phyloP scores from a whole-genome alignment of 1,284 basidiomycete species.

The Athelia sp. region DNA sequence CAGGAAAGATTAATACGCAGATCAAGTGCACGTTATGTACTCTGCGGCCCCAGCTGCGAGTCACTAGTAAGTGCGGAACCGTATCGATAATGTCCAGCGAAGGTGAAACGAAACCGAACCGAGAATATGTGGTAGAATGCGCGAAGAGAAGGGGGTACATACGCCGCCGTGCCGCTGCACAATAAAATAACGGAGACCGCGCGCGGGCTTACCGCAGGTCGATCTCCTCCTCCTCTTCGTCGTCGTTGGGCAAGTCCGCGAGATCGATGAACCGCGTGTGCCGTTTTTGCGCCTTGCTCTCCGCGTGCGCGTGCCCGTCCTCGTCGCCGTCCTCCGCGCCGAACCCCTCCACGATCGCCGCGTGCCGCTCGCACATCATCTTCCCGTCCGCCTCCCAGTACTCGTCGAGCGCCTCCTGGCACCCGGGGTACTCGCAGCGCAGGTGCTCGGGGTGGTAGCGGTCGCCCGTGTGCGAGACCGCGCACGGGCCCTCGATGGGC shows the following conservation, averaged over 20 bases:
- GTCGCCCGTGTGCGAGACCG: slow-evolving; percentile 71
- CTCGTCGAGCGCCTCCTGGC: slow-evolving; percentile 60
- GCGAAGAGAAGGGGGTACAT: neutral
- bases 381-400: slow-evolving; percentile 84
- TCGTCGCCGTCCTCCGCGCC: slow-evolving; percentile 19
- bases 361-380: slow-evolving; percentile 81
- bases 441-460: slow-evolving; percentile 86
- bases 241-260: slow-evolving; percentile 12
- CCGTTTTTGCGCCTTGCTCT: slow-evolving; percentile 52
- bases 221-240: neutral
- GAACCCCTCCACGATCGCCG: slow-evolving; percentile 22
- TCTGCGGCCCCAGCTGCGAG: neutral
- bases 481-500: slow-evolving; percentile 88
- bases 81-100: neutral
- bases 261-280: slow-evolving; percentile 64
- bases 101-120: neutral
- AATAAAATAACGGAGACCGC: neutral
- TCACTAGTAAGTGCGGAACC: neutral
- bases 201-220: neutral
- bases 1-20: neutral
- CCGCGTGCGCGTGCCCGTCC: slow-evolving; percentile 25
- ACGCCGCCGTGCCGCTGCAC: neutral
- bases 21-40: neutral
- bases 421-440: slow-evolving; percentile 62
- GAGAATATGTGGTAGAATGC: neutral